Evolutionary conservation across 495 filamentous ascomycete genomes (phyloP), one percentile per base, ranked within the genome.

Genomic region (Symbiotaphrina buchneri): DNA sequence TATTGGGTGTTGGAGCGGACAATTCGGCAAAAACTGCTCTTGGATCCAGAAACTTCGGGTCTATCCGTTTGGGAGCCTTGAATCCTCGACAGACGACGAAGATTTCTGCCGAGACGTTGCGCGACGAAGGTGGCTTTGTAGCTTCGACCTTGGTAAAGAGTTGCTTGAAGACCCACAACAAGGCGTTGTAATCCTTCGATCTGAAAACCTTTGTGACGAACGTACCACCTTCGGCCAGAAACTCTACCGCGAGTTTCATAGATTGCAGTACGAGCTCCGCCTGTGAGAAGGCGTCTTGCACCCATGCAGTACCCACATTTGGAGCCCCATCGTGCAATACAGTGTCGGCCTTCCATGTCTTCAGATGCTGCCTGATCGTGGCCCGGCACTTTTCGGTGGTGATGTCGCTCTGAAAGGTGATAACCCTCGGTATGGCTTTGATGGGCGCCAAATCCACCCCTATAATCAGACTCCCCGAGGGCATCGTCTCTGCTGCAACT

Each of bases 121-220:
- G 62, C 1, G 81, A 91, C 3, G 85, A 93, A 3, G 87, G 87
- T 8, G 87, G 87, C 52, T 97, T 97, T 6, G 87, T 97, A 4
- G 87, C 83, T 43, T 95, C 83, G 30, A 97, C 87, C 27, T 84
- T 85, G 18, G 59, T 62, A 58, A 97, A 97, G 2, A 95, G 60
- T 49, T 95, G 90, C 43, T 91, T 91, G 61, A 93, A 90, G 25
- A 95, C 85, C 87, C 87, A 99, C 28, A 94, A 67, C 27, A 99
- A 56, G 28, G 77, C 68, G 47, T 94, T 93, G 61, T 92, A 94
- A 48, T 97, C 84, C 44, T 91, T 92, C n/a, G 79, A 90, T 36
- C 87, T 53, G 59, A 99, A 99, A 18, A 99, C 77, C 47, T 99
- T 99, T 27, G 87, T 99, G 30, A 95, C 82, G 35, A 99, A 99